Conservation (phyloP, 306 rosid genomes). For the Quercus glauca region DNA sequence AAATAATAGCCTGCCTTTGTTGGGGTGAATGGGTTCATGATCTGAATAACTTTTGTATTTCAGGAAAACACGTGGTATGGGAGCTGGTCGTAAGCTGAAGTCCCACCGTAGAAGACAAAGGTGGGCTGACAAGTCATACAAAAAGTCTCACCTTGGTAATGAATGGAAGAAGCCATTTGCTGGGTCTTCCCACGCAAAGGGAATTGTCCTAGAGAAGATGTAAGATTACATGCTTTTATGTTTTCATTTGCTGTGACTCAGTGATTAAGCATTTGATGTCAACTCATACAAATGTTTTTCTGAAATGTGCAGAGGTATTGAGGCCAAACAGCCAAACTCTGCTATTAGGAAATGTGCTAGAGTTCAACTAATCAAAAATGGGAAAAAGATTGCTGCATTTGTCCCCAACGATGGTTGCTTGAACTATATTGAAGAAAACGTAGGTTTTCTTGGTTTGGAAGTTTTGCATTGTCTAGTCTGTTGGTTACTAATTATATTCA, state of each 20-base stretch:
- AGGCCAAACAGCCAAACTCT: conserved; percentile 89
- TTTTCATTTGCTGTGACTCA: neutral
- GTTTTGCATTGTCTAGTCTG: neutral
- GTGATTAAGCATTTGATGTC: neutral
- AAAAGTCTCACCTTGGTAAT: conserved; percentile 77
- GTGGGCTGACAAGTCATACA: conserved; percentile 82
- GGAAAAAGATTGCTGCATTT: conserved; percentile 86
- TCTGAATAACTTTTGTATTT: neutral
- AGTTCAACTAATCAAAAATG: conserved; percentile 77
- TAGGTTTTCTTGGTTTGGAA: conserved; percentile 11
- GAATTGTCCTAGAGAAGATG: conserved; percentile 86
- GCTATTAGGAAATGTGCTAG: conserved; percentile 90
- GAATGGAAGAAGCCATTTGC: conserved; percentile 93
- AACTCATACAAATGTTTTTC: neutral
- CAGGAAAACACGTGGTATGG: conserved; percentile 83
- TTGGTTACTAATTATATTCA: neutral
- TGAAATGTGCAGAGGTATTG: conserved; percentile 57
- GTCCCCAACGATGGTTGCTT: conserved; percentile 86
- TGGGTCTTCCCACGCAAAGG: conserved; percentile 85
- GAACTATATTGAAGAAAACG: conserved; percentile 76
- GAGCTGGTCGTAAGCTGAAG: conserved; percentile 83
- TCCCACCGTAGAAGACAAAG: conserved; percentile 72
- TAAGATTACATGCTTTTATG: conserved; percentile 16
- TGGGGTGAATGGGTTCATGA: too few relatives aligned
- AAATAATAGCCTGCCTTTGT: neutral